Evolutionary conservation across 176 grass and related monocot genomes (phyloP), one percentile per base, ranked within the genome.

Genomic region (Oryza meridionalis): DNA sequence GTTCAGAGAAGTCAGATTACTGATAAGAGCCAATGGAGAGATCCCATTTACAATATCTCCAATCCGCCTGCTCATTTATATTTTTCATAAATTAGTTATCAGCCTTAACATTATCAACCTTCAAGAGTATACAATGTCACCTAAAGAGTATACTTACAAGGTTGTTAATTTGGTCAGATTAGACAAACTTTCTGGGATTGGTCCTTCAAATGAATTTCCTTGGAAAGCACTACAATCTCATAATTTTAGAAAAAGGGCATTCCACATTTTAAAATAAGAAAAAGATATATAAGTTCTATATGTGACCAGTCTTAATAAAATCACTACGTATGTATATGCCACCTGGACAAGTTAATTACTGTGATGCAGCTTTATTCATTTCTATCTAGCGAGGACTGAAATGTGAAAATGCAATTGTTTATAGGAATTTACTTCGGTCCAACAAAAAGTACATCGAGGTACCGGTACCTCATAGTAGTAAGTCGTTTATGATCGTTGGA

Each of bases 151-250:
- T 51, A 51, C 49, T 51, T 17, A 51, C 49, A 51, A 51, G 14
- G 2, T 51, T 51, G 3, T 51, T 51, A 51, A 51, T 16, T 14
- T 51, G 2, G 49, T 51, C 5, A 51, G 15, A 51, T 51, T 51
- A 4, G 49, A 51, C 14, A 51, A 4, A 51, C 49, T 51, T 51
- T 14, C 14, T 9, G 49, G 49, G 15, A 51, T 51, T 16, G 86
- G 86, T 62, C 90, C 90, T 86, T 84, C 32, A 31, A 92, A 88
- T 69, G 86, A 86, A 73, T 82, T 92, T 73, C 90, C 90, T 70
- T 92, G 82, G 47, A 92, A 85, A 51, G 72, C 70, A 86, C 86
- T 92, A 5, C 14, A 51, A 51, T 14, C 5, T 15, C 49, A 51
- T 51, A 51, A 2, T 51, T 51, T 17, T 1, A 51, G 33, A 35